These are phyloP conservation scores for Penicillium lagena DNA, from an alignment of 495 filamentous ascomycete species.

Conservation along the genomic window DNA sequence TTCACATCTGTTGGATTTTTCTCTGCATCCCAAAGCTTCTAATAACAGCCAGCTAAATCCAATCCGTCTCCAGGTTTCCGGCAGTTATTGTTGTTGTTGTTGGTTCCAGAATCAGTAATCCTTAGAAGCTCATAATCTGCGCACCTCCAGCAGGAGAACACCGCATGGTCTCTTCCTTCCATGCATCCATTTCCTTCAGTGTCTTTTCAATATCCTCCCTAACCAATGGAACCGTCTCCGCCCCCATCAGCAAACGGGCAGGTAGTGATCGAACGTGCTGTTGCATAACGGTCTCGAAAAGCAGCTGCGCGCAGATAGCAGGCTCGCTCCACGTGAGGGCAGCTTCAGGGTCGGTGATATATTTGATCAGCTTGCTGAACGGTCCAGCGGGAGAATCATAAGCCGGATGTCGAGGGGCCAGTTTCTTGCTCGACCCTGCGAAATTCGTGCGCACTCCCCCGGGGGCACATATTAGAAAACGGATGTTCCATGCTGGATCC, in stretches of 20 bases:
- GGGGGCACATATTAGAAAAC: conserved; percentile 14
- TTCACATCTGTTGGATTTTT: too few species aligned
- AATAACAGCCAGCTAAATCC: too few species aligned
- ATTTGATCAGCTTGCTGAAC: conserved; percentile 10
- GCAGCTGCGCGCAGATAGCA: conserved; percentile 13
- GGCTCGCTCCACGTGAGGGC: conserved; percentile 17
- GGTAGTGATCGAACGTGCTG: conserved; percentile 10
- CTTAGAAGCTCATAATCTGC: not conserved
- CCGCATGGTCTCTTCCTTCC: conserved; percentile 10
- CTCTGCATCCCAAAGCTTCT: too few species aligned
- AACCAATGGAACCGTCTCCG: conserved; percentile 12
- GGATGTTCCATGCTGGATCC: conserved; percentile 39
- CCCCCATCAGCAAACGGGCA: conserved; percentile 13
- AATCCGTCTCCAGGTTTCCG: too few species aligned
- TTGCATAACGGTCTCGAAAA: conserved; percentile 13
- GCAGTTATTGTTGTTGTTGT: too few species aligned
- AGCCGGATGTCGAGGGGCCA: conserved; percentile 11
- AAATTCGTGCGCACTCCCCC: conserved; percentile 21
- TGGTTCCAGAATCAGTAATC: too few species aligned
- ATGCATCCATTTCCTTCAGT: conserved; percentile 14
- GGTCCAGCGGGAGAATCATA: conserved; percentile 9
- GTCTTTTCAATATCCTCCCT: conserved; percentile 11
- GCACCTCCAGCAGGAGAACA: conserved; percentile 9
- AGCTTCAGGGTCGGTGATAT: conserved; percentile 7
- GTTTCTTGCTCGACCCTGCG: conserved; percentile 6